These are phyloP conservation scores for Entomortierella lignicola DNA, from an alignment of 192 early-diverging fungal genomes.

Conservation along the genomic window DNA sequence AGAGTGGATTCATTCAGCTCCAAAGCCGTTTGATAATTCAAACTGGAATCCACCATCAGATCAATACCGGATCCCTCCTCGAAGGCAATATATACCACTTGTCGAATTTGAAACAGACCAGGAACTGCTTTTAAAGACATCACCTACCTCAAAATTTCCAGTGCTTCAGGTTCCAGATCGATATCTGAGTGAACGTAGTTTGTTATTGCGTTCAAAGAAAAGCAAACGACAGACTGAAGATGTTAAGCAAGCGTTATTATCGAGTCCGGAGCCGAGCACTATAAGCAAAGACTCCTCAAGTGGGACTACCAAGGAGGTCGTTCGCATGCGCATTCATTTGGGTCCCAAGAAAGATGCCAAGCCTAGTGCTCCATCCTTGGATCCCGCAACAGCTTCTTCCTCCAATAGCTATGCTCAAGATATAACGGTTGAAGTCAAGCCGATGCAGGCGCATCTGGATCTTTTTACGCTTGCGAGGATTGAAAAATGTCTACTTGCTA, in stretches of 20 bases:
- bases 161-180: constrained; percentile 27
- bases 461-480: constrained; percentile 57
- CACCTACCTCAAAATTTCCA: constrained; percentile 28
- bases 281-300: background rate
- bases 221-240: constrained; percentile 11
- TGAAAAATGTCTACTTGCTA: constrained; percentile 53
- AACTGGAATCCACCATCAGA: constrained; percentile 5
- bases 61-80: constrained; percentile 30
- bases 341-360: constrained; percentile 26
- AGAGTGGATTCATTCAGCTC: constrained; percentile 41
- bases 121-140: constrained; percentile 18
- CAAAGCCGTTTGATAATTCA: constrained; percentile 10
- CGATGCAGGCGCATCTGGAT: constrained; percentile 62
- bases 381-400: background rate
- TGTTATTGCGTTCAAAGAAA: constrained; percentile 17
- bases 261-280: background rate
- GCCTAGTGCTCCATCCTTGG: constrained; percentile 6
- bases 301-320: constrained; percentile 25
- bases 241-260: background rate
- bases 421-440: constrained; percentile 58
- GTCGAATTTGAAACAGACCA: constrained; percentile 41
- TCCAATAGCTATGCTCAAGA: constrained; percentile 40
- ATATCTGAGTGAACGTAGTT: constrained; percentile 31
- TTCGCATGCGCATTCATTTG: constrained; percentile 31
- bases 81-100: constrained; percentile 41